Evolutionary conservation across 345 rosid species (phyloP).

Genomic region (Eutrema japonicum): DNA sequence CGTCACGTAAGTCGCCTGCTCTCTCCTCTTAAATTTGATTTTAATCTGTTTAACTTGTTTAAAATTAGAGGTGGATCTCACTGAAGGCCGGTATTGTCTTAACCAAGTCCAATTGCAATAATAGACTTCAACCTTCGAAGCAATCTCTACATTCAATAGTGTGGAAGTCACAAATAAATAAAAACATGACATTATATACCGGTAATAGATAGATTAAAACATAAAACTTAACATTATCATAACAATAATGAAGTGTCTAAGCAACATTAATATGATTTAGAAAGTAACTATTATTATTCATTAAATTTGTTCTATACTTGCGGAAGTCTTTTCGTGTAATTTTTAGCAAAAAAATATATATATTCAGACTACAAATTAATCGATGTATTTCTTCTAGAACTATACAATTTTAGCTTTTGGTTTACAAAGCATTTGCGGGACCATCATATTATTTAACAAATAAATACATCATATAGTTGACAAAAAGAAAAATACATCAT

Average conservation of each 20-base stretch:
- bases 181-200: not conserved
- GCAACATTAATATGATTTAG: too few relatives aligned
- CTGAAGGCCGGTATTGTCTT: not conserved
- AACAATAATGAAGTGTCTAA: not conserved
- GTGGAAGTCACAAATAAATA: not conserved
- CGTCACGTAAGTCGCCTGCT: slow-evolving; percentile 8
- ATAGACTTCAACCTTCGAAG: not conserved
- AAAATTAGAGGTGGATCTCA: not conserved
- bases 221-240: not conserved
- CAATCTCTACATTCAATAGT: not conserved
- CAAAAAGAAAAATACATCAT: not conserved
- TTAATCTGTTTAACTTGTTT: not conserved
- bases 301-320: too few relatives aligned
- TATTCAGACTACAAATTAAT: not conserved
- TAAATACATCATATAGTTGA: not conserved
- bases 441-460: slow-evolving; percentile 10
- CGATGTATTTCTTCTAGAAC: not conserved
- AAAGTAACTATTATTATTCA: too few relatives aligned
- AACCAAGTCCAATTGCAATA: not conserved
- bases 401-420: not conserved
- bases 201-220: not conserved
- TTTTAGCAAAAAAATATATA: not conserved
- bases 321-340: not conserved
- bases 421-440: not conserved
- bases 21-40: slow-evolving; percentile 8